Conservation (phyloP, 2,329 filamentous ascomycete genomes). For the Colletotrichum cereale region DNA sequence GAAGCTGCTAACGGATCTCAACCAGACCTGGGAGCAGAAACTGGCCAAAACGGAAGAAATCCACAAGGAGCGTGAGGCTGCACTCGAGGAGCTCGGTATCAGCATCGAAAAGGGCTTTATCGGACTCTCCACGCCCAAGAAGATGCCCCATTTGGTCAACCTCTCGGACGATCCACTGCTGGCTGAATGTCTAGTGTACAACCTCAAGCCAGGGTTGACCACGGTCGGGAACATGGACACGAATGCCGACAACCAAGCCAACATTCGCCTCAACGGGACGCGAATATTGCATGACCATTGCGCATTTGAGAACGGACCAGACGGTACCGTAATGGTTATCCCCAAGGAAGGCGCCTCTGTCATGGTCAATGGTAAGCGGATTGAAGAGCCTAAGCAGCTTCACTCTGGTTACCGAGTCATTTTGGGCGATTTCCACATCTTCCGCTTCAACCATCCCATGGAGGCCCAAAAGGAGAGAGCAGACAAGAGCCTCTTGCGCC, state of each 20-base stretch:
- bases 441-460: conserved; percentile 97
- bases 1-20: conserved; percentile 94
- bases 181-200: conserved; percentile 97
- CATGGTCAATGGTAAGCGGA: conserved; percentile 96
- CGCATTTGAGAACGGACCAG: conserved; percentile 86
- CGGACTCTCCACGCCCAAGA: conserved; percentile 94
- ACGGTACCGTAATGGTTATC: conserved; percentile 92
- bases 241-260: conserved; percentile 78
- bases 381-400: conserved; percentile 86
- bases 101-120: conserved; percentile 99
- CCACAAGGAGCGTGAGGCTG: conserved; percentile 95
- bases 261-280: conserved; percentile 93
- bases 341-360: conserved; percentile 93
- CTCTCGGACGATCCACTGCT: conserved; percentile 93
- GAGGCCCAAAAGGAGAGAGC: conserved; percentile 94
- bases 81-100: conserved; percentile 95
- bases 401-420: conserved; percentile 96
- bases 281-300: conserved; percentile 95
- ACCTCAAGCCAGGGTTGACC: conserved; percentile 94
- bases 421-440: conserved; percentile 97
- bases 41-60: conserved; percentile 95
- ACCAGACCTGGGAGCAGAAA: conserved; percentile 99
- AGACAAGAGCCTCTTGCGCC: conserved; percentile 87
- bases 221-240: conserved; percentile 95
- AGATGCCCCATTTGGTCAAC: conserved; percentile 99